Conservation (phyloP, 148 eudicot genomes). For the Fallopia convolvulus region DNA sequence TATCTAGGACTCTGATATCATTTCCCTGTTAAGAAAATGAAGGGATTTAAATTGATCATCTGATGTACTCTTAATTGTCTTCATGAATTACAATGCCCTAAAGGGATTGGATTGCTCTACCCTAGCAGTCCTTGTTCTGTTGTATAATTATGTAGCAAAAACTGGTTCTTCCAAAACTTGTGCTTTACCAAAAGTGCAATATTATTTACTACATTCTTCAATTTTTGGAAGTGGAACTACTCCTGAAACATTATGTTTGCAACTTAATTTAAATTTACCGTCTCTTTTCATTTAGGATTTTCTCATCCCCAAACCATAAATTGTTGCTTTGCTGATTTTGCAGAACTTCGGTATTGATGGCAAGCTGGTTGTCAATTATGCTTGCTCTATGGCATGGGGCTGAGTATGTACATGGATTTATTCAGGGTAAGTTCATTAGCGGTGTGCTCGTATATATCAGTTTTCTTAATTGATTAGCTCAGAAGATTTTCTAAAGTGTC, state of each 20-base stretch:
- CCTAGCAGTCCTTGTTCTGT: not conserved
- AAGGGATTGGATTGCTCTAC: not conserved
- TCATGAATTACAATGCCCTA: not conserved
- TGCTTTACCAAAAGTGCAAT: not conserved
- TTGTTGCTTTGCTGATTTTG: constrained; percentile 15
- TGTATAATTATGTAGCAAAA: not conserved
- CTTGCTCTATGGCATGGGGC: constrained; percentile 96
- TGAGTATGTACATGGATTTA: constrained; percentile 17
- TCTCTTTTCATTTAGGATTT: constrained; percentile 2
- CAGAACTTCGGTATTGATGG: constrained; percentile 90
- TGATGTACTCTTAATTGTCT: not conserved
- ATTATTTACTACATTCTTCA: no score
- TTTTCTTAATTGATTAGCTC: not conserved
- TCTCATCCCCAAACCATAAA: not conserved
- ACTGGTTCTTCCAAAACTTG: not conserved
- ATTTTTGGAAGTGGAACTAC: no score
- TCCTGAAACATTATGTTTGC: not conserved
- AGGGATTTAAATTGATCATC: not conserved
- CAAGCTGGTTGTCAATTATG: constrained; percentile 77
- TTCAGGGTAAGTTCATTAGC: constrained; percentile 4
- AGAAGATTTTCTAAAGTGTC: not conserved
- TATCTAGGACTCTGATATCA: not conserved
- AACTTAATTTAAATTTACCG: no score
- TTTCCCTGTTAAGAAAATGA: not conserved
- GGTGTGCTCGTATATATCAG: no score